These are phyloP conservation scores for Hyaloscypha finlandica DNA, from an alignment of 495 filamentous ascomycete genomes.

Conservation along the genomic window DNA sequence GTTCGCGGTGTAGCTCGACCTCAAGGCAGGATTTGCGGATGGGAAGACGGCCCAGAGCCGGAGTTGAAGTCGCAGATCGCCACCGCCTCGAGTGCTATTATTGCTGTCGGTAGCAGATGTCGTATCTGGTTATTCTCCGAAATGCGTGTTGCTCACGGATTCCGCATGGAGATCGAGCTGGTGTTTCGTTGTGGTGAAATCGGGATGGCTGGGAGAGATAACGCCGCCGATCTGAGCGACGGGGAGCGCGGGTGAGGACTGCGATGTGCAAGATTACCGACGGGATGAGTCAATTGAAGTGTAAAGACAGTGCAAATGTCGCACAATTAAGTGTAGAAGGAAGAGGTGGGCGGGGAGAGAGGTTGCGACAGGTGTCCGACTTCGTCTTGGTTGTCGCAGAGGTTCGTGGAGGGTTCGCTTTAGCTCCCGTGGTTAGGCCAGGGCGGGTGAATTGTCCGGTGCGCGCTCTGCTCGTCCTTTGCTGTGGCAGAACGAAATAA, in stretches of 20 bases:
- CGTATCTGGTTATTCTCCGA: background rate
- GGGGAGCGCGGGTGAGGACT: background rate
- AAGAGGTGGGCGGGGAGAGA: conserved; percentile 1
- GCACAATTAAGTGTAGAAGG: background rate
- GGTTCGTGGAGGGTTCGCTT: background rate
- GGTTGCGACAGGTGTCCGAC: conserved; percentile 9
- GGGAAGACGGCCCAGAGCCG: background rate
- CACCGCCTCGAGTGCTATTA: background rate
- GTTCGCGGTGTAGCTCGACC: conserved; percentile 6
- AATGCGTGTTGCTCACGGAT: conserved; percentile 10
- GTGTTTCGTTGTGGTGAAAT: background rate
- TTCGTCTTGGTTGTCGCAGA: conserved; percentile 7
- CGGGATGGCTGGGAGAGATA: conserved; percentile 5
- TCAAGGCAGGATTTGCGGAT: background rate
- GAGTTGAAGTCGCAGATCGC: conserved; percentile 7
- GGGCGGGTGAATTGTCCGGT: background rate
- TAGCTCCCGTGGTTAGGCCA: conserved; percentile 10
- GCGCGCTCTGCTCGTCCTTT: background rate
- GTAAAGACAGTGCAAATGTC: conserved; percentile 20
- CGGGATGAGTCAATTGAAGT: conserved; percentile 4
- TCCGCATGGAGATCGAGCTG: conserved; percentile 9
- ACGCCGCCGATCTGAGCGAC: background rate
- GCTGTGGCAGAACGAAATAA: too few species aligned
- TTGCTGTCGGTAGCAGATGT: conserved; percentile 1
- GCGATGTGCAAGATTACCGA: background rate